These are phyloP conservation scores for Chenopodium berlandieri DNA, from an alignment of 148 eudicot genomes.

Conservation along the genomic window DNA sequence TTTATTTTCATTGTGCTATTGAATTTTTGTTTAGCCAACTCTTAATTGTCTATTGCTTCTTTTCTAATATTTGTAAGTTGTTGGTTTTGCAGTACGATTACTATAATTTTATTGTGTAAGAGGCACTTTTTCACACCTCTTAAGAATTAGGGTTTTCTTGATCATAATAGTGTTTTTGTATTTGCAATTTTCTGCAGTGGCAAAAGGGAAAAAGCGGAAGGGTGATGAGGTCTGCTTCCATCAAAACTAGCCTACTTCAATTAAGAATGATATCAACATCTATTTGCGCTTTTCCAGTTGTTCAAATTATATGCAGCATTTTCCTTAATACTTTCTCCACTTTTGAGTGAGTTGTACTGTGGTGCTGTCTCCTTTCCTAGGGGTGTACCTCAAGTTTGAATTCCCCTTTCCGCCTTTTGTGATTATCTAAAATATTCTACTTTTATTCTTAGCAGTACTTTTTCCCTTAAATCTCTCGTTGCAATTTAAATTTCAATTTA, in stretches of 20 bases:
- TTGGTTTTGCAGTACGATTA: neutral
- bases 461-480: too few relatives aligned
- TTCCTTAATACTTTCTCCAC: neutral
- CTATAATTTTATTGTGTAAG: neutral
- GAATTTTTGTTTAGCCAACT: neutral
- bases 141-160: neutral
- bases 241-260: conserved; percentile 11
- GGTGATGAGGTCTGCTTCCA: conserved; percentile 72
- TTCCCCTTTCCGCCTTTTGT: neutral
- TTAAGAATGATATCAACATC: neutral
- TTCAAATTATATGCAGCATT: neutral
- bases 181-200: conserved; percentile 45
- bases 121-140: neutral
- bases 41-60: neutral
- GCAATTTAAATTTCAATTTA: neutral
- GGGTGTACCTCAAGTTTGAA: neutral
- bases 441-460: neutral
- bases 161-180: neutral
- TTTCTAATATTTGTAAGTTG: neutral
- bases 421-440: neutral
- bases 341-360: neutral
- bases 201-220: conserved; percentile 93
- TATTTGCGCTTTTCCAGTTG: neutral
- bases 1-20: neutral
- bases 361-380: neutral